Evolutionary conservation across 225 moss, liverwort and hornwort genomes (phyloP), one percentile per base, ranked within the genome.

Genomic region (Sphagnum contortum): DNA sequence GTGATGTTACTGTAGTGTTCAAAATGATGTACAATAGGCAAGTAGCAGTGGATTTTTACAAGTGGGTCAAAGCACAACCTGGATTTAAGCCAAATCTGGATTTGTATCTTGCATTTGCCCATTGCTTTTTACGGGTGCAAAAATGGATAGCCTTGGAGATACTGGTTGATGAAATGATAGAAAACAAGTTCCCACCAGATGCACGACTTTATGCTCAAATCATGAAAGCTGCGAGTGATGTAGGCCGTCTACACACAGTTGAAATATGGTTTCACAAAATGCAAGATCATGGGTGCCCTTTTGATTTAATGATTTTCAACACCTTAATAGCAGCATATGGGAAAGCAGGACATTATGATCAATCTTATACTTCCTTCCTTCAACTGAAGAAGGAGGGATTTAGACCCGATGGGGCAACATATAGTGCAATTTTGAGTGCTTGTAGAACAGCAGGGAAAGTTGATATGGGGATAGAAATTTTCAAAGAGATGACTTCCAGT

Each of bases 141-240:
- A 80, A 80, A 68, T 88, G 88, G 88, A 77, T 78, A 63, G 88
- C 79, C 45, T 63, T 88, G 51, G 88, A 86, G 55, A 83, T 73
- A 5, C 50, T 88, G 7, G 73, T 83, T 46, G 75, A 78, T 48
- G 88, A 88, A 73, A 88, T 88, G 88, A 69, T 77, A 44, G 64
- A 64, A 55, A 79, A 79, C 8, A 69, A 67, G 53, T 49, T 60
- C n/a, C 59, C 70, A 10, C 86, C 88, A 3, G 80, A 83, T 73
- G 5, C 59, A 6, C 75, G 76, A 60, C 80, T 89, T 58, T 89
- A 89, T 69, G 78, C 70, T 44, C 80, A 65, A 55, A 77, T 89
- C 60, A 75, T 89, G 62, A 73, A 78, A 65, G 74, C 74, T 58
- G 65, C 83, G 2, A 74, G 75, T 51, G 76, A 63, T 10, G 68